These are phyloP conservation scores for Corylus americana DNA, from an alignment of 306 rosid species.

Conservation along the genomic window DNA sequence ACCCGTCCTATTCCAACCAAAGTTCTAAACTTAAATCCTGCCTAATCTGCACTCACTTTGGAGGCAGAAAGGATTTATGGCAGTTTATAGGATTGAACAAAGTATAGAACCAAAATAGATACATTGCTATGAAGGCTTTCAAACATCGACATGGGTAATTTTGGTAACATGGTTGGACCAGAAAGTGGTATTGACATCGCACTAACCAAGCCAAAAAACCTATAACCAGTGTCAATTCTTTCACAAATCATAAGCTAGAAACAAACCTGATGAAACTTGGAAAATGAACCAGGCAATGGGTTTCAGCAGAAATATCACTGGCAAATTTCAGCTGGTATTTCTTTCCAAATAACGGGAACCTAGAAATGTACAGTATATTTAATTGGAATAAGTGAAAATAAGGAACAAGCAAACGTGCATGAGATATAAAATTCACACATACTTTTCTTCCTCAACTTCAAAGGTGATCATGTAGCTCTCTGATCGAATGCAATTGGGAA, in stretches of 20 bases:
- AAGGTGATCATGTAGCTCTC: conserved; percentile 93
- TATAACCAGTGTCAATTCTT: conserved; percentile 15
- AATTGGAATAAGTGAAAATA: conserved; percentile 11
- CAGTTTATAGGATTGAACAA: background rate
- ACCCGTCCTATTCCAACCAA: background rate
- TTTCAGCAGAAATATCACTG: conserved; percentile 71
- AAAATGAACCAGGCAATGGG: conserved; percentile 93
- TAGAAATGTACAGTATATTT: conserved; percentile 39
- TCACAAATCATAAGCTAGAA: conserved; percentile 23
- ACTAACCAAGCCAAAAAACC: conserved; percentile 25
- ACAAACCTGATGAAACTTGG: conserved; percentile 91
- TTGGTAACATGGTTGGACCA: background rate
- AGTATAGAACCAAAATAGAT: conserved; percentile 9
- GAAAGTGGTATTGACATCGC: conserved; percentile 8
- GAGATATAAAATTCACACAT: conserved; percentile 28
- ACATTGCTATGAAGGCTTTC: conserved; percentile 4
- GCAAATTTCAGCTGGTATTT: conserved; percentile 87
- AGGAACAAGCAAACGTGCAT: conserved; percentile 19
- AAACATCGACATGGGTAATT: background rate
- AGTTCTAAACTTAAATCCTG: conserved; percentile 12
- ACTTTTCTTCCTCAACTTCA: conserved; percentile 99
- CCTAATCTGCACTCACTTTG: conserved; percentile 6
- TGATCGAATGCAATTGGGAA: conserved; percentile 97
- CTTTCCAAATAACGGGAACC: conserved; percentile 97
- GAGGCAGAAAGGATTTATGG: conserved; percentile 12